Percentiles rank a stretch among this genome's conserved stretches.
These are phyloP conservation scores for Incumbomyces lentus DNA, from an alignment of 2,329 filamentous ascomycete genomes.

Conservation along the genomic window DNA sequence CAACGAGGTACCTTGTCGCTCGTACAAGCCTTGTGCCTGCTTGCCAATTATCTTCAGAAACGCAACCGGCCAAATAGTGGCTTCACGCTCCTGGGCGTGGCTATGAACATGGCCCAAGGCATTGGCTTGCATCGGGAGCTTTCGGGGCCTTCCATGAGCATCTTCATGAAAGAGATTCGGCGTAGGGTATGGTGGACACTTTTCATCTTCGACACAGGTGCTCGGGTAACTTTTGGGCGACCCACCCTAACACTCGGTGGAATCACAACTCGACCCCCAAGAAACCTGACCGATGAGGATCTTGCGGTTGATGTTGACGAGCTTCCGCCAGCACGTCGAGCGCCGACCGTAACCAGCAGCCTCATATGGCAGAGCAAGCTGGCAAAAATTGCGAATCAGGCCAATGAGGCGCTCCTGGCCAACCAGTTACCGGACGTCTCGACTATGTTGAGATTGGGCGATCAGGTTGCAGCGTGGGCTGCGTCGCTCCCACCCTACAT, in stretches of 20 bases:
- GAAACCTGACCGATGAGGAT: slow-evolving; percentile 5
- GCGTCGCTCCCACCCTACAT: slow-evolving; percentile 2
- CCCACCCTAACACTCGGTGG: slow-evolving; percentile 1
- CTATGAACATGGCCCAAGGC: slow-evolving; percentile 36
- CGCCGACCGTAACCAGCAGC: slow-evolving; percentile 3
- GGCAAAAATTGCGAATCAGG: slow-evolving; percentile 3
- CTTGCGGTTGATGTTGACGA: slow-evolving; percentile 6
- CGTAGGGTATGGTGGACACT: slow-evolving; percentile 35
- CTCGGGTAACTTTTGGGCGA: slow-evolving; percentile 9
- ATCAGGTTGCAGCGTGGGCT: slow-evolving; percentile 1
- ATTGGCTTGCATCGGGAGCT: slow-evolving; percentile 34
- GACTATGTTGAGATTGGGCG: slow-evolving; percentile 10
- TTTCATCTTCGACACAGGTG: slow-evolving; percentile 20
- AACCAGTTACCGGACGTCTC: neutral
- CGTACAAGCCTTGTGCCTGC: slow-evolving; percentile 37
- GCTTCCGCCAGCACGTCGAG: neutral
- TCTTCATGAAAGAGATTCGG: slow-evolving; percentile 21
- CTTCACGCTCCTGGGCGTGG: slow-evolving; percentile 30
- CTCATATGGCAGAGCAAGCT: slow-evolving; percentile 8
- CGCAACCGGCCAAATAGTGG: slow-evolving; percentile 42
- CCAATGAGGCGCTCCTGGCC: slow-evolving; percentile 3
- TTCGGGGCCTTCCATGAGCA: neutral
- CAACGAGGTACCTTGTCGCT: slow-evolving; percentile 41
- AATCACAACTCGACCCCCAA: slow-evolving; percentile 1
- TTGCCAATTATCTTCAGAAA: slow-evolving; percentile 44